A percentile compares a stretch with the other conserved stretches of the same genome.
Evolutionary conservation across 331 rosid genomes (phyloP).

Genomic region (Prunus yedoensis): DNA sequence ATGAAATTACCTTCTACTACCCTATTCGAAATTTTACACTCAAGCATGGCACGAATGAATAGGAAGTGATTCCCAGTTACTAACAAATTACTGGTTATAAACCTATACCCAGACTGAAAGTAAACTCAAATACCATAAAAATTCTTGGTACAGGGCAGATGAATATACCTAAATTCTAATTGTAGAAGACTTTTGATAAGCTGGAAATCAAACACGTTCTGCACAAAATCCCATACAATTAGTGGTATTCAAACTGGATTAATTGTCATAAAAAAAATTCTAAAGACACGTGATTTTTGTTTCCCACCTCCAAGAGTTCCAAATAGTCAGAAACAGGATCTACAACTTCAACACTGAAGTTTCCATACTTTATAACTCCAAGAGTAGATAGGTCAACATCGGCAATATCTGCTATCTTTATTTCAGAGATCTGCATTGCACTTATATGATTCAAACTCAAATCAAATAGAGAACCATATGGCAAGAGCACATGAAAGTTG

Average conservation of each 20-base stretch:
- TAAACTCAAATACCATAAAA: conserved; percentile 14
- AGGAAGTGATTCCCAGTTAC: neutral
- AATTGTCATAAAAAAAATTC: conserved; percentile 13
- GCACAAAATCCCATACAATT: conserved; percentile 41
- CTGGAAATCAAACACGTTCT: conserved; percentile 86
- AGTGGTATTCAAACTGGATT: conserved; percentile 21
- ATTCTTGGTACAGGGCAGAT: conserved; percentile 8
- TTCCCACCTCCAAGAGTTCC: conserved; percentile 83
- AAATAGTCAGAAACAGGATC: conserved; percentile 91
- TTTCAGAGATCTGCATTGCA: conserved; percentile 69
- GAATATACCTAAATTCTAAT: conserved; percentile 72
- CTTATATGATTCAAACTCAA: conserved; percentile 25
- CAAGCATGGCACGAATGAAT: conserved; percentile 11
- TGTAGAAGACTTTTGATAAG: conserved; percentile 75
- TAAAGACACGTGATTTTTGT: conserved; percentile 11
- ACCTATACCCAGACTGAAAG: neutral
- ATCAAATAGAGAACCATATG: neutral
- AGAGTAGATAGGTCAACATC: conserved; percentile 77
- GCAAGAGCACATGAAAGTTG: neutral
- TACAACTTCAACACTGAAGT: conserved; percentile 85
- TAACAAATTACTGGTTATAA: neutral
- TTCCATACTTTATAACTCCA: conserved; percentile 71
- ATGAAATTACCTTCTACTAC: conserved; percentile 1
- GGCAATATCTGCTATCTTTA: conserved; percentile 81
- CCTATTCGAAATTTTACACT: conserved; percentile 10